These are phyloP conservation scores for Endoconidiophora laricicola DNA, from an alignment of 2,329 filamentous ascomycete genomes.

Conservation along the genomic window DNA sequence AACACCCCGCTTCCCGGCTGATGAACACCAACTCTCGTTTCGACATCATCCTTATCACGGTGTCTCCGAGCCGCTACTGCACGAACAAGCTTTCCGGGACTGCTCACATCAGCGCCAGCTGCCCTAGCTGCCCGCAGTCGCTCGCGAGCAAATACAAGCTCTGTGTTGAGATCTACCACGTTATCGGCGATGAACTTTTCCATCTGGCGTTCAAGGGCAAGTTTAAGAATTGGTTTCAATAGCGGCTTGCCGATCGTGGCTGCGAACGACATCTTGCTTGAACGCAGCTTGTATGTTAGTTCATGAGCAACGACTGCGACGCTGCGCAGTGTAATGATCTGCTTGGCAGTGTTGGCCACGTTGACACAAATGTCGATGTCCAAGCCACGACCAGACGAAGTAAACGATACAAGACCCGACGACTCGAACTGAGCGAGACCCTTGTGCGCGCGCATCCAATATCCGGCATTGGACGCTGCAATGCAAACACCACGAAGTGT, in stretches of 20 bases:
- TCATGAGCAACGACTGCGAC: slow-evolving; percentile 77
- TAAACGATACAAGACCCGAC: slow-evolving; percentile 71
- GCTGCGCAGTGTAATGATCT: slow-evolving; percentile 60
- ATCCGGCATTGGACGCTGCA: slow-evolving; percentile 74
- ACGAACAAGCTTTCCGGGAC: slow-evolving; percentile 47
- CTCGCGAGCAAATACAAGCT: slow-evolving; percentile 75
- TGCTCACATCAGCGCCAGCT: slow-evolving; percentile 22
- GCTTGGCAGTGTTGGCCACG: slow-evolving; percentile 58
- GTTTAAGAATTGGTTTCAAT: slow-evolving; percentile 62
- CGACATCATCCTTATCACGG: slow-evolving; percentile 59
- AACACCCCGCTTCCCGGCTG: slow-evolving; percentile 45
- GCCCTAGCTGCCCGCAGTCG: slow-evolving; percentile 73
- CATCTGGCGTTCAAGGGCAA: slow-evolving; percentile 63
- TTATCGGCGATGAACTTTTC: slow-evolving; percentile 52
- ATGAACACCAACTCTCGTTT: slow-evolving; percentile 45
- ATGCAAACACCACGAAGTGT: slow-evolving; percentile 64
- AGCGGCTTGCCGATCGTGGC: slow-evolving; percentile 75
- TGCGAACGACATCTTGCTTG: slow-evolving; percentile 60
- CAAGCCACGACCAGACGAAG: slow-evolving; percentile 70
- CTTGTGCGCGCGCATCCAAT: slow-evolving; percentile 68
- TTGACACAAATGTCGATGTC: slow-evolving; percentile 77
- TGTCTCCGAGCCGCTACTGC: slow-evolving; percentile 69
- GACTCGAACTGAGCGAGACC: slow-evolving; percentile 61
- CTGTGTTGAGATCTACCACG: slow-evolving; percentile 61
- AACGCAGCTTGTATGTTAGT: slow-evolving; percentile 59